These are phyloP conservation scores for Solanum sitiens DNA, from an alignment of 257 asterid genomes.

Conservation along the genomic window DNA sequence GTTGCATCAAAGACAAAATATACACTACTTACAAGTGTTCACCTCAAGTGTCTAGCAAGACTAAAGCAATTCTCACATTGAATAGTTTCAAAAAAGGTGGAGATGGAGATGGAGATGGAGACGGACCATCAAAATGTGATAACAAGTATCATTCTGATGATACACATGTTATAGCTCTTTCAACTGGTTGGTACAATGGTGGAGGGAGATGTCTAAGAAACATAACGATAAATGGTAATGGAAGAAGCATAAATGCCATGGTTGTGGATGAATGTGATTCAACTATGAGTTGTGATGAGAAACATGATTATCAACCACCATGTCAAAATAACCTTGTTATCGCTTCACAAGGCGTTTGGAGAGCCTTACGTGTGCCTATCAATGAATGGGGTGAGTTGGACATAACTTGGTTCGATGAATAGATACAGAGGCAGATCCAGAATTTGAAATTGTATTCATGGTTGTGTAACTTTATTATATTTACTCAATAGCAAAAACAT, in stretches of 20 bases:
- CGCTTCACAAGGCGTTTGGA: conserved; percentile 21
- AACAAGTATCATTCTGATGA: conserved; percentile 28
- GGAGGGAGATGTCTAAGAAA: conserved; percentile 21
- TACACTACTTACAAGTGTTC: conserved; percentile 30
- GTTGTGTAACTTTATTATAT: background rate
- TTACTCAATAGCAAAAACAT: background rate
- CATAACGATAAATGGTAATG: conserved; percentile 22
- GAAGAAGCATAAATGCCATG: conserved; percentile 33
- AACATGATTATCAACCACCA: conserved; percentile 13
- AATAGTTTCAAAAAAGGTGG: conserved; percentile 29
- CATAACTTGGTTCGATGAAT: conserved; percentile 5
- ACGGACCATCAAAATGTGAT: conserved; percentile 34
- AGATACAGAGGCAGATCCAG: background rate
- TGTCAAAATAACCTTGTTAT: conserved; percentile 18
- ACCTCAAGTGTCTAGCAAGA: conserved; percentile 5
- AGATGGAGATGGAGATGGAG: conserved; percentile 19
- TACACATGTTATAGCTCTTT: conserved; percentile 24
- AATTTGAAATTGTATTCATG: background rate
- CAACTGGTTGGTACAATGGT: conserved; percentile 39
- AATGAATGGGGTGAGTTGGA: background rate
- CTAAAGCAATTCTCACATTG: conserved; percentile 28
- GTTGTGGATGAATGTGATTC: conserved; percentile 32
- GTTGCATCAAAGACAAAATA: conserved; percentile 22
- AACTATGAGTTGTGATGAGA: conserved; percentile 11
- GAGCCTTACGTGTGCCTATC: conserved; percentile 11